Evolutionary conservation across 1,284 basidiomycete species (phyloP), one percentile per base, ranked within the genome.

Genomic region (Uromyces viciae-fabae): DNA sequence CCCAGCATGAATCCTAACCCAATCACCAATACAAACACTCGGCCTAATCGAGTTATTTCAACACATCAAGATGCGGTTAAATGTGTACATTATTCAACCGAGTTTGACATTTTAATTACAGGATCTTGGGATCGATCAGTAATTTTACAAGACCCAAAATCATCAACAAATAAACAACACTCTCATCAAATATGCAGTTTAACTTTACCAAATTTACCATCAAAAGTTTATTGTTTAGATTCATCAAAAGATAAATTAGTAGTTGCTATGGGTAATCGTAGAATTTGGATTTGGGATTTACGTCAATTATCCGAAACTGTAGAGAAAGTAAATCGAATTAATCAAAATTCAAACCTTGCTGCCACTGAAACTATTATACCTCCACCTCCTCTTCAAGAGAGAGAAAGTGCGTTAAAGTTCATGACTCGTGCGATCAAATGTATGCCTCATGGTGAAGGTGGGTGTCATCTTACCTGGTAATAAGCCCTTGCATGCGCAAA

Each of bases 371-470:
- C 40, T 36, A 42, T 72, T 22, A 17, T 73, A 17, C 68, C 69
- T 33, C 78, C 78, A 22, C 78, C 78, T 49, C 91, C 92, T 0
- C 88, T 90, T 74, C 93, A 95, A 84, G 90, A 90, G 84, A 87
- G 97, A 82, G 97, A 98, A 87, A 95, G 93, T 85, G 94, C 93
- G 83, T 87, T 99, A 82, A 98, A 98, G 87, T 98, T 93, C 86
- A 93, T 98, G 92, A 95, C 95, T 43, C 88, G 95, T 72, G 92
- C 91, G 76, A 87, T 99, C 58, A 92, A 92, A 22, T 95, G 93
- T 85, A 98, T 98, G 94, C 89, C 90, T 0, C 92, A 94, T 84
- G 95, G 95, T 0, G 90, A 95, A 87, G 95, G 94, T 93, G 82
- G 64, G 89, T 25, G 36, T 42, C 86, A 5, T 17, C 4, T n/a